phyloP scores from a whole-genome alignment of 1,139 yeast genomes.

The Kodamaea suecica region DNA sequence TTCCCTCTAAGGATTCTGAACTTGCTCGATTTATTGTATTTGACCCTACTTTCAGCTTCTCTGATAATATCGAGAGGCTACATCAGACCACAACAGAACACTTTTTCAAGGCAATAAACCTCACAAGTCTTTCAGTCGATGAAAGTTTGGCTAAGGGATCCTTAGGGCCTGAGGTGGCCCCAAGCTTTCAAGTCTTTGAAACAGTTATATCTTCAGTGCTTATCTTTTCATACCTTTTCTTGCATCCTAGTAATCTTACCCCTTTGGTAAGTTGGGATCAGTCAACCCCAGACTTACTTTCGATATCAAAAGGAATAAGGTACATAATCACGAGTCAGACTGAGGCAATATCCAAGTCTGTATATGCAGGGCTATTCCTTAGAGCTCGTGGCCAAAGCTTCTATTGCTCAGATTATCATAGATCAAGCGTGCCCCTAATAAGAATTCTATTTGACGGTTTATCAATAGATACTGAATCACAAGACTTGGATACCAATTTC shows the following conservation, averaged over 20 bases:
- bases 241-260: slow-evolving; percentile 30
- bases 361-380: slow-evolving; percentile 9
- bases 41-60: too few relatives aligned
- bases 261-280: slow-evolving; percentile 26
- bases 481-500: neutral
- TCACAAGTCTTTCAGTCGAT: neutral
- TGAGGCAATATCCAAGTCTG: slow-evolving; percentile 5
- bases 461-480: slow-evolving; percentile 1
- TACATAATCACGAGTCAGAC: slow-evolving; percentile 8
- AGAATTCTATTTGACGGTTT: slow-evolving; percentile 14
- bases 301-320: slow-evolving; percentile 20
- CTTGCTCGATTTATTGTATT: slow-evolving; percentile 1
- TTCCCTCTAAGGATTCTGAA: neutral
- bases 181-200: slow-evolving; percentile 19
- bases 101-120: too few relatives aligned
- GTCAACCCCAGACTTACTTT: slow-evolving; percentile 20
- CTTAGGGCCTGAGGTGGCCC: too few relatives aligned
- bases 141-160: neutral
- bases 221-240: slow-evolving; percentile 26
- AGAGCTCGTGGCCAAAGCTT: slow-evolving; percentile 4
- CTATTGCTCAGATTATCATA: slow-evolving; percentile 2
- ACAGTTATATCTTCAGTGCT: slow-evolving; percentile 23
- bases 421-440: slow-evolving; percentile 18
- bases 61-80: too few relatives aligned
- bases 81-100: too few relatives aligned